phyloP scores from a whole-genome alignment of 495 filamentous ascomycete species.

The Penicillium cinerascens region DNA sequence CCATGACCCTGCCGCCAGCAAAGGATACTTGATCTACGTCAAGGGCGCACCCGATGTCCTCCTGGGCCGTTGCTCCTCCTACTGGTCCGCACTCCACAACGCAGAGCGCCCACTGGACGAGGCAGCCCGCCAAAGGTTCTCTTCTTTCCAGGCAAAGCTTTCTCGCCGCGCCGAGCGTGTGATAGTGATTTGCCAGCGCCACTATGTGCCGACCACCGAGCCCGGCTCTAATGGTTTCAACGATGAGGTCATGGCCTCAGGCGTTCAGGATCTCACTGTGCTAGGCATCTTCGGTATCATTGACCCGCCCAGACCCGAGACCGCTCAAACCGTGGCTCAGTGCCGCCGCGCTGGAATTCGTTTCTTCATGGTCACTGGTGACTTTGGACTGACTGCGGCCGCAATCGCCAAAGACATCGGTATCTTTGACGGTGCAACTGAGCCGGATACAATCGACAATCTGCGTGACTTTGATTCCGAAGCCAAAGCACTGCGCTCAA shows the following conservation, averaged over 20 bases:
- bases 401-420: constrained; percentile 65
- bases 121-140: constrained; percentile 30
- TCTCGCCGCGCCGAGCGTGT: constrained; percentile 50
- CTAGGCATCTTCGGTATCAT: constrained; percentile 50
- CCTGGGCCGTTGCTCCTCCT: constrained; percentile 40
- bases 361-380: constrained; percentile 64
- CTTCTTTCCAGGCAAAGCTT: constrained; percentile 37
- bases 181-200: constrained; percentile 44
- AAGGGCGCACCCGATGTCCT: constrained; percentile 54
- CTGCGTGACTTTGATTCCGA: constrained; percentile 11
- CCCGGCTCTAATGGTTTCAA: constrained; percentile 39
- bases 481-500: constrained; percentile 7
- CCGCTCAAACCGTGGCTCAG: constrained; percentile 40
- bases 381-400: constrained; percentile 66
- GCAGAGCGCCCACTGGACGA: constrained; percentile 33
- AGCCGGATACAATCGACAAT: constrained; percentile 36
- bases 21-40: constrained; percentile 32
- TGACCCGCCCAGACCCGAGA: constrained; percentile 66
- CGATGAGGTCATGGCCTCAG: constrained; percentile 39
- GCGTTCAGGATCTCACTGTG: constrained; percentile 40
- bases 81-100: constrained; percentile 36
- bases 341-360: constrained; percentile 62
- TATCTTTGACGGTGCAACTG: constrained; percentile 50
- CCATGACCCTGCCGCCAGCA: constrained; percentile 7
- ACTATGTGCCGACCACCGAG: constrained; percentile 16